Conservation (phyloP, 768 basidiomycete species). For the Auricularia sp. region DNA sequence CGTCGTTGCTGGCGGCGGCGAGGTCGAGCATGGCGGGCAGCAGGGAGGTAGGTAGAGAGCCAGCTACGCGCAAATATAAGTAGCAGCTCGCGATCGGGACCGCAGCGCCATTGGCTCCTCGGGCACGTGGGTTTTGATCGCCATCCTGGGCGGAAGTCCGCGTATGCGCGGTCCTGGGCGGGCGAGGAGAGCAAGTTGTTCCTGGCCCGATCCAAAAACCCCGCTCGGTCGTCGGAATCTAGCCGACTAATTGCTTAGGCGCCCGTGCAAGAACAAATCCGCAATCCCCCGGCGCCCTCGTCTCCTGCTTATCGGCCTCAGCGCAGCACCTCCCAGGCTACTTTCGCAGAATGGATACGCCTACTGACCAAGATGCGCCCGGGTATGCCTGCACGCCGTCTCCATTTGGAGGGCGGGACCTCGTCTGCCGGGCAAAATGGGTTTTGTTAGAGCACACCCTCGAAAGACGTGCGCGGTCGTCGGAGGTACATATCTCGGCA, state of each 20-base stretch:
- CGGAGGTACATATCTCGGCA: not conserved
- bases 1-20: conserved; percentile 29
- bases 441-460: not conserved
- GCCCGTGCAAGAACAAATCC: not conserved
- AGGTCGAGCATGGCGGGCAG: conserved; percentile 1
- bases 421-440: not conserved
- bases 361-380: too few species aligned
- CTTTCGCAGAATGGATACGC: too few species aligned
- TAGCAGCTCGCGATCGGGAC: not conserved
- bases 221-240: not conserved
- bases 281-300: not conserved
- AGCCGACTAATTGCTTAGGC: not conserved
- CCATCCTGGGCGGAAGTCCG: not conserved
- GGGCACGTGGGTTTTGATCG: not conserved
- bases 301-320: not conserved
- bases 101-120: not conserved
- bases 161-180: not conserved
- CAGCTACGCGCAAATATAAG: not conserved
- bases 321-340: too few species aligned
- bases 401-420: not conserved
- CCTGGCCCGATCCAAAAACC: not conserved
- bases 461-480: not conserved
- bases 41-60: not conserved
- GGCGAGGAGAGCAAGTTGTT: not conserved
- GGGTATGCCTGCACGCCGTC: too few species aligned